phyloP scores from a whole-genome alignment of 306 rosid species.

The Arachis hypogaea region DNA sequence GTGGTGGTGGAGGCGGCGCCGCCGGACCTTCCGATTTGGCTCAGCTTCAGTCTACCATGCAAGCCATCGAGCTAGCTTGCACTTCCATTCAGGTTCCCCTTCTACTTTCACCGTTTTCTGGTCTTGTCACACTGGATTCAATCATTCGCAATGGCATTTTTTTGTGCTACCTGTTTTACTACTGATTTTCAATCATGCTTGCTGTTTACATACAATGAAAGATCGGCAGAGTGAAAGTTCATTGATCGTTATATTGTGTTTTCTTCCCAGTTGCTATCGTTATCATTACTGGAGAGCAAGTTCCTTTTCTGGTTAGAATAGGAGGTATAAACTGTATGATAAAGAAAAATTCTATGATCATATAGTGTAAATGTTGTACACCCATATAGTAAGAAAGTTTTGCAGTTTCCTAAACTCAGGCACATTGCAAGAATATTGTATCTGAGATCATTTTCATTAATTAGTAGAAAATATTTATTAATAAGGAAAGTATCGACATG shows the following conservation, averaged over 20 bases:
- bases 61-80: constrained; percentile 81
- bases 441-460: constrained; percentile 8
- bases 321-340: neutral
- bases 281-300: neutral
- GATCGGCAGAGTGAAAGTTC: neutral
- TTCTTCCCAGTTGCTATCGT: neutral
- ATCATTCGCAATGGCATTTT: neutral
- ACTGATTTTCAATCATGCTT: neutral
- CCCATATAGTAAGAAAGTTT: neutral
- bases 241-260: neutral
- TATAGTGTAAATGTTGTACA: neutral
- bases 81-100: constrained; percentile 73
- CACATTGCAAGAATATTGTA: neutral
- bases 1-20: neutral
- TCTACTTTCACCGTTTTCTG: neutral
- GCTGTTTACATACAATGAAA: neutral
- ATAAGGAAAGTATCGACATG: neutral
- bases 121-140: neutral
- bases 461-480: neutral
- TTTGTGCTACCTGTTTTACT: neutral
- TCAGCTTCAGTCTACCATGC: constrained; percentile 88
- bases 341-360: neutral
- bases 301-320: constrained; percentile 8
- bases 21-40: constrained; percentile 50
- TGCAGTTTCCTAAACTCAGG: constrained; percentile 27